A percentile compares a stretch with the other conserved stretches of the same genome.
phyloP scores from a whole-genome alignment of 2,329 filamentous ascomycete genomes.

The Diaporthe sp. region DNA sequence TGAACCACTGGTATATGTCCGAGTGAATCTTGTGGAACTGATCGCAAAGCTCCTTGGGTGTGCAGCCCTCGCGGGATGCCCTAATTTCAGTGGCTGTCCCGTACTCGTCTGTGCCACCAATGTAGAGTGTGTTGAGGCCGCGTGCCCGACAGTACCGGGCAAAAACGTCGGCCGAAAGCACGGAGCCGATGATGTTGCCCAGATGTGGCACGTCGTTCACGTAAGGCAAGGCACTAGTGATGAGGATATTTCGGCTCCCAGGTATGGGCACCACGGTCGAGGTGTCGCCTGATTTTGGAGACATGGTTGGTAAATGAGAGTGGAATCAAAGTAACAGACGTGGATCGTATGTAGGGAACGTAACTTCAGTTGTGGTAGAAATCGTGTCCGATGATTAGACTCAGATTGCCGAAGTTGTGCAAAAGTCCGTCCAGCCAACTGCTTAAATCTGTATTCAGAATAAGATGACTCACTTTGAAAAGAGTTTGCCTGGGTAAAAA shows the following conservation, averaged over 20 bases:
- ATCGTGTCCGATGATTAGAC: too few relatives aligned
- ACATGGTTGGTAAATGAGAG: neutral
- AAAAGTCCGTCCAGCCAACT: neutral
- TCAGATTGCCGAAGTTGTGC: too few relatives aligned
- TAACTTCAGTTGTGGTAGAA: neutral
- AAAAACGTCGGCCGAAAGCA: slow-evolving; percentile 66
- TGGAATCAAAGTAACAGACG: neutral
- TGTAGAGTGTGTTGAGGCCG: slow-evolving; percentile 71
- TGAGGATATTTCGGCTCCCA: slow-evolving; percentile 43
- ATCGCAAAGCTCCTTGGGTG: slow-evolving; percentile 78
- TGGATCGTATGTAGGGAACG: neutral
- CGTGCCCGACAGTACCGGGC: slow-evolving; percentile 62
- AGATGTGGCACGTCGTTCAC: slow-evolving; percentile 70
- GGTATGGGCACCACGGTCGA: neutral
- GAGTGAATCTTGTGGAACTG: slow-evolving; percentile 81
- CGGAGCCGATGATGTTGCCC: slow-evolving; percentile 63
- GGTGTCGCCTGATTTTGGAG: neutral
- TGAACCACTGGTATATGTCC: slow-evolving; percentile 83
- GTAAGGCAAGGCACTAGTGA: slow-evolving; percentile 68
- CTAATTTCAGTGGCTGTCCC: slow-evolving; percentile 84
- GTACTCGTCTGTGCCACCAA: slow-evolving; percentile 84
- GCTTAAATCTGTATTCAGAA: neutral
- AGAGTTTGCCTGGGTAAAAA: too few relatives aligned
- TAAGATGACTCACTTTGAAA: neutral
- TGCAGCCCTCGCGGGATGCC: slow-evolving; percentile 79